phyloP scores from a whole-genome alignment of 2,329 filamentous ascomycete species.

The Pseudohalonectria lignicola region DNA sequence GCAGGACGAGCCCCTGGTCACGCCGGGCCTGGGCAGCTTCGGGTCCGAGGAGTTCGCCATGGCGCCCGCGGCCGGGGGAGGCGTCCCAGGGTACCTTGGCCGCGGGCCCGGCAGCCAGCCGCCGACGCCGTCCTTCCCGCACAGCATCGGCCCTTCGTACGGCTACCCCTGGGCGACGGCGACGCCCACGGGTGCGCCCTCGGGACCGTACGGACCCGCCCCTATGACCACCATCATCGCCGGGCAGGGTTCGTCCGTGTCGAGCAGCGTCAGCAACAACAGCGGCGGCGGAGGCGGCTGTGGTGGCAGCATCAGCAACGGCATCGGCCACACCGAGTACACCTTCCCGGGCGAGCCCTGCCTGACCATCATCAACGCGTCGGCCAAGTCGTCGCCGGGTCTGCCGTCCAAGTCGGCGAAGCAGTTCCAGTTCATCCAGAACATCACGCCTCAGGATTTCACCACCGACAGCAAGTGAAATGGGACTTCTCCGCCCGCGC shows the following conservation, averaged over 20 bases:
- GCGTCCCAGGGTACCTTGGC: slow-evolving; percentile 31
- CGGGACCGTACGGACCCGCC: background rate
- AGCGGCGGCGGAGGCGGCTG: background rate
- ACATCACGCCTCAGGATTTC: slow-evolving; percentile 32
- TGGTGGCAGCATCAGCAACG: slow-evolving; percentile 17
- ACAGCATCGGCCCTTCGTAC: slow-evolving; percentile 29
- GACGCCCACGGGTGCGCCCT: background rate
- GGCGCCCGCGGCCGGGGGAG: slow-evolving; percentile 21
- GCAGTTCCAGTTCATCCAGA: slow-evolving; percentile 33
- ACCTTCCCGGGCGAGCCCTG: slow-evolving; percentile 37
- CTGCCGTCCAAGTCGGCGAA: slow-evolving; percentile 20
- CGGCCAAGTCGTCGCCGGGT: slow-evolving; percentile 23
- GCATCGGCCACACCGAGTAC: slow-evolving; percentile 31
- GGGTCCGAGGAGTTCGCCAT: slow-evolving; percentile 32
- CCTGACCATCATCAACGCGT: slow-evolving; percentile 16
- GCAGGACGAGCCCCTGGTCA: slow-evolving; percentile 36
- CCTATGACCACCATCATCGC: too few species aligned
- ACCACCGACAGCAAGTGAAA: background rate
- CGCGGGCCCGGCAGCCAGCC: slow-evolving; percentile 29
- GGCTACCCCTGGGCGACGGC: slow-evolving; percentile 6
- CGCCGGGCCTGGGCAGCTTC: slow-evolving; percentile 32
- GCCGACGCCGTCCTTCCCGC: slow-evolving; percentile 33
- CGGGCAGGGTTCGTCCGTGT: too few species aligned
- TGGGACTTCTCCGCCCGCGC: too few species aligned
- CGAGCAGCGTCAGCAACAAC: too few species aligned